phyloP scores from a whole-genome alignment of 208 protist species.

The Angomonas ambiguus region DNA sequence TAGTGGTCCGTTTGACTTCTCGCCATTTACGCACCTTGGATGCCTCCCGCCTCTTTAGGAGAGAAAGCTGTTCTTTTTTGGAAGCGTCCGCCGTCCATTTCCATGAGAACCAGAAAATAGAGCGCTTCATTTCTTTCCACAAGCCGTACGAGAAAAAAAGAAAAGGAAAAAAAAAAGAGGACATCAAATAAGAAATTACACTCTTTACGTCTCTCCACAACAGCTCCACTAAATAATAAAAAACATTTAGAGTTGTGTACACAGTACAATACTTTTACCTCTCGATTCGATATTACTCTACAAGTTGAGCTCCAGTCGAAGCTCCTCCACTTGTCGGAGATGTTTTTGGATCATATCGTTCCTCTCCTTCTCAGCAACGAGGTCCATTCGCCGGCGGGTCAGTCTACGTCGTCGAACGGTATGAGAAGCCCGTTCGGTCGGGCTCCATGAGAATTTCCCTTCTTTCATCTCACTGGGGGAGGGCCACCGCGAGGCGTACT shows the following conservation, averaged over 20 bases:
- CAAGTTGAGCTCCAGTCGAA: slow-evolving; percentile 43
- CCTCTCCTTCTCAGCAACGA: slow-evolving; percentile 24
- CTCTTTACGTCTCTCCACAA: too few relatives aligned
- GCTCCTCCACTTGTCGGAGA: slow-evolving; percentile 24
- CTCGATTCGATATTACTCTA: slow-evolving; percentile 14
- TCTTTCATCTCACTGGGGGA: slow-evolving; percentile 20
- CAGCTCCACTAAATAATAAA: too few relatives aligned
- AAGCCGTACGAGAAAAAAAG: not conserved
- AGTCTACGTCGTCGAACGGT: slow-evolving; percentile 43
- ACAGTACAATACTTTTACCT: not conserved
- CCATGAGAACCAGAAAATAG: not conserved
- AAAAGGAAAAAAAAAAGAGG: not conserved
- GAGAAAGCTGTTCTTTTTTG: not conserved
- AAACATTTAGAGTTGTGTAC: too few relatives aligned
- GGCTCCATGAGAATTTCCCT: slow-evolving; percentile 28
- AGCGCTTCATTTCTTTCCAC: not conserved
- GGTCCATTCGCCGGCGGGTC: slow-evolving; percentile 34
- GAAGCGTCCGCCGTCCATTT: not conserved
- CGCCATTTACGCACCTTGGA: not conserved
- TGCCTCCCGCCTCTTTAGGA: not conserved
- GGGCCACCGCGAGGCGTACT: slow-evolving; percentile 58
- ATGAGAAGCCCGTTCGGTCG: slow-evolving; percentile 6
- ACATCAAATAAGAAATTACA: not conserved
- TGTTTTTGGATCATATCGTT: slow-evolving; percentile 25
- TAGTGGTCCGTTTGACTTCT: slow-evolving; percentile 15